Evolutionary conservation across 257 asterid species (phyloP).

Genomic region (Eustoma russellianum): DNA sequence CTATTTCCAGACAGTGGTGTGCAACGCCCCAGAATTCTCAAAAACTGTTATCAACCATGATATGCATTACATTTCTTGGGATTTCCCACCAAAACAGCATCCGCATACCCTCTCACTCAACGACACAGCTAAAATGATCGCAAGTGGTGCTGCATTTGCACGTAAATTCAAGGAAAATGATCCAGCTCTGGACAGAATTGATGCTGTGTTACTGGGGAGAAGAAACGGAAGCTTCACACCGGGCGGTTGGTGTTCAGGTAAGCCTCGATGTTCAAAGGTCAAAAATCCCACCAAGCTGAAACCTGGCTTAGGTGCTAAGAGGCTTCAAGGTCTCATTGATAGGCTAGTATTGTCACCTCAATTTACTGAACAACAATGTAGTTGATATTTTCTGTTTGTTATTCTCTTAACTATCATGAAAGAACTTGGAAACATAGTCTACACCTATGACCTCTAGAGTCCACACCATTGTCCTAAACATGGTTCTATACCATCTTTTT

Average conservation of each 20-base stretch:
- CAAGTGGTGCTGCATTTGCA: constrained; percentile 79
- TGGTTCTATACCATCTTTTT: too few relatives aligned
- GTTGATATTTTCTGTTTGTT: constrained; percentile 22
- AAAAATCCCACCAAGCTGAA: constrained; percentile 40
- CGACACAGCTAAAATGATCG: constrained; percentile 52
- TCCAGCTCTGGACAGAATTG: constrained; percentile 58
- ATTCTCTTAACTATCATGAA: neutral
- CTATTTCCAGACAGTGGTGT: constrained; percentile 80
- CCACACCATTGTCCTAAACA: too few relatives aligned
- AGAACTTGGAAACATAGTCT: too few relatives aligned
- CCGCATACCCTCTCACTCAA: constrained; percentile 58
- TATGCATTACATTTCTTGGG: constrained; percentile 95
- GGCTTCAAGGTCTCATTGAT: constrained; percentile 56
- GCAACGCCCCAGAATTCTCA: constrained; percentile 76
- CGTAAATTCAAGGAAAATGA: constrained; percentile 66
- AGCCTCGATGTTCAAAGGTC: constrained; percentile 62
- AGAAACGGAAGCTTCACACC: constrained; percentile 65
- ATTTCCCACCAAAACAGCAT: constrained; percentile 79
- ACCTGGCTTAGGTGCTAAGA: constrained; percentile 65
- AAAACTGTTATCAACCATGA: constrained; percentile 84
- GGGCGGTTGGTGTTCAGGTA: constrained; percentile 88
- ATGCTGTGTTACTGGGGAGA: constrained; percentile 48
- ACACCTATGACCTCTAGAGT: too few relatives aligned
- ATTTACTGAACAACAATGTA: constrained; percentile 43
- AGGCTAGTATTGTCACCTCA: constrained; percentile 26